Evolutionary conservation across 805 yeast species (phyloP), one percentile per base, ranked within the genome.

Genomic region (Ogataea chonburiensis): DNA sequence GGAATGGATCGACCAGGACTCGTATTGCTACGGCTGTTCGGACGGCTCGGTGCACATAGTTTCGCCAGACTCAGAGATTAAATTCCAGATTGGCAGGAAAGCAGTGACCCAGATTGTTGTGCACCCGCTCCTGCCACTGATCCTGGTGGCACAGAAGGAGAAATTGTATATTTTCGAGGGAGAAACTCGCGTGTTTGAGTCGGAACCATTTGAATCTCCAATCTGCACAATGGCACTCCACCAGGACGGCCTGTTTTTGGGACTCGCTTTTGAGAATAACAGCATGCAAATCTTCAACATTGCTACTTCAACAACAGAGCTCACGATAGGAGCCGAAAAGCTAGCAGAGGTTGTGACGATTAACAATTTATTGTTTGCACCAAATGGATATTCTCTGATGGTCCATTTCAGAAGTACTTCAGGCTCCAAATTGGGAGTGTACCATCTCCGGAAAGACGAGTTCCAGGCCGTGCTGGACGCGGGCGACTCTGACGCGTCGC

Each of bases 371-470:
- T 50, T 55, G 26, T 80, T 79, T 58, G 82, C 81, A 2, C 61
- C 66, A 18, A 82, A 82, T 51, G 91, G 91, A 1, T 79, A 76
- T 54, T 78, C 81, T 73, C 52, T 82, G 13, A 22, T 55, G 11
- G 40, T 55, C 10, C 20, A 34, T 4, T 27, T 27, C 18, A 17
- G 29, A 9, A 33, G 43, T 2, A 31, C 38, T 9, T 44, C 43
- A 15, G 40, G 34, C 6, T 40, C 41, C 12, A 31, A 28, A 7
- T 16, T 50, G 14, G 49, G 47, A 5, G 37, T 57, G 8, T 50
- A 38, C 26, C 56, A 57, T 43, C 37, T 58, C 12, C 41, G 60
- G 14, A 57, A 56, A 28, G 42, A 30, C 4, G 11, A 7, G 2
- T 36, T 42, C 40, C 41, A 37, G 22, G 32, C 40, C 1, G 18